Evolutionary conservation across 495 filamentous ascomycete species (phyloP), one percentile per base, ranked within the genome.

Genomic region (Xylaria nigripes): DNA sequence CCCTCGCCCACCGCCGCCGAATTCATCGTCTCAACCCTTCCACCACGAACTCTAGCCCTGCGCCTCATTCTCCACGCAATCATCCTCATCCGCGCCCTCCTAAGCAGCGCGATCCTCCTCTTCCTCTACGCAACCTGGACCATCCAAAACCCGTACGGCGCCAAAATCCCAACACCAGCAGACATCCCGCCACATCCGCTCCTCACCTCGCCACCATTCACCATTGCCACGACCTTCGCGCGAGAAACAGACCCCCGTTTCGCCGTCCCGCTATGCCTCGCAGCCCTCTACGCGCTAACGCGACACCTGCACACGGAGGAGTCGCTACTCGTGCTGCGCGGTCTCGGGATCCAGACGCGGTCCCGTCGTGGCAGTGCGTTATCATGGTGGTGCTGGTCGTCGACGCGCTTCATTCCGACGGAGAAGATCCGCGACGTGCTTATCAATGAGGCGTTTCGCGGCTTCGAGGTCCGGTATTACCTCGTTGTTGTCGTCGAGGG

Each of bases 401-500:
- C 79, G 13, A 90, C 90, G 50, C 75, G 91, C 53, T 99, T 97
- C 65, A 97, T 99, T 27, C 93, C 94, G 4, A 96, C 93, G 1
- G 86, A 83, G 2, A 81, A 86, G 64, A 94, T 97, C 38, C 85
- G 86, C 50, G 93, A 97, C 70, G 85, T 97, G 52, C 79, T 96
- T 51, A 87, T 99, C 43, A 89, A 96, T 68, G 93, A 99, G 69
- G 93, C 92, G 29, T 97, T 97, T 71, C 81, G 81, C 55, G 92
- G 93, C 38, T 94, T 95, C 65, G 89, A 90, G 69, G 92, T 96
- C 45, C 74, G 85, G 50, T 94, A 89, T 66, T 95, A 95, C 68
- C 73, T 99, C 13, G 82, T 85, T 9, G 87, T 97, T 10, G 84
- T 96, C 58, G 91, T 97, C 45, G 87, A 95, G 63, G 92, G 86